Base-by-base conservation (phyloP, 2,329 filamentous ascomycete species). In the Metarhizium anisopliae region DNA sequence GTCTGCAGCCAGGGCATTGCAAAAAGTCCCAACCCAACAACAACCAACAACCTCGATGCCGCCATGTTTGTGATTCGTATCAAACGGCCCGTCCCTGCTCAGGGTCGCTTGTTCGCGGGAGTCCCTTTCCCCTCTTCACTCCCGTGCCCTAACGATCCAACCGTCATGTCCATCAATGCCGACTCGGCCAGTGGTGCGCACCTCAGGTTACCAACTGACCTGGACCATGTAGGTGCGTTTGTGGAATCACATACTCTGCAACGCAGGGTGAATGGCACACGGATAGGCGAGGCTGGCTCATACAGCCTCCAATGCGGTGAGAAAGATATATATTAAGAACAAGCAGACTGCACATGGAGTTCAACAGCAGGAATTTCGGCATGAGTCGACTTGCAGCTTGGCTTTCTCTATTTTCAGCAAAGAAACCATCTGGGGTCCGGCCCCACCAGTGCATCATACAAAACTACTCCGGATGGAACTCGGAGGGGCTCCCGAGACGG, bases 401-500 rank as follows among this genome's bases (percentile, higher is more conserved):
- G 10, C 43, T 47, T 10, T 14, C 43, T 47, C 43, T 7, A 38
- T 56, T 42, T 7, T 52, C 36, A 45, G 25, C 5, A n/a, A 49
- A n/a, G 14, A 14, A 53, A 30, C 42, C 25, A 38, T 51, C 52
- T 47, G 52, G 52, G 18, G 55, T 51, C 32, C 43, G 45, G 45
- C 50, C 32, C 47, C 51, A 54, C 30, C 30, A 30, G n/a, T 36
- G 55, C 47, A 51, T 51, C 32, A 47, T 54, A 43, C 38, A 16
- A 40, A 40, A 40, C 51, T n/a, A 51, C 51, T 54, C 47, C 47
- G 30, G 45, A 54, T 56, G 55, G 40, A 51, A 56, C 40, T 51
- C 40, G 51, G 42, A 2, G 38, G 45, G 45, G 40, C 36, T 51
- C 36, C 40, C 47, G 51, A 54, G 38, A 40, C 20, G 38, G 51